Percentiles rank a stretch among this genome's conserved stretches.
Conservation (phyloP, 2,329 filamentous ascomycete species). For the Thielaviopsis ethacetica region DNA sequence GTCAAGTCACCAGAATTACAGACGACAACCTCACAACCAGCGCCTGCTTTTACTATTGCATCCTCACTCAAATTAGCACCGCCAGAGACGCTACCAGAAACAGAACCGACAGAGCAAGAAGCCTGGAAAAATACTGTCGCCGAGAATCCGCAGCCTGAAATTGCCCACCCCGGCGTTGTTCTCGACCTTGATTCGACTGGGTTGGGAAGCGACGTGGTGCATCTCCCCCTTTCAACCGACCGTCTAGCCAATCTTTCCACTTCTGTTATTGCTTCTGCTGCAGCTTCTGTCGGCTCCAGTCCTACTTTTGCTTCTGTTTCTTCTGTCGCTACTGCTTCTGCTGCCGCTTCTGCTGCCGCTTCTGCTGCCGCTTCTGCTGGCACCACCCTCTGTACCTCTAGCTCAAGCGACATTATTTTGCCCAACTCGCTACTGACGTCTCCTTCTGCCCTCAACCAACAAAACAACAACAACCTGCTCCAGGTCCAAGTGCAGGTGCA, state of each 20-base stretch:
- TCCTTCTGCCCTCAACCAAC: background rate
- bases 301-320: background rate
- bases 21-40: background rate
- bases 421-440: background rate
- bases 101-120: background rate
- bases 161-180: background rate
- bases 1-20: background rate
- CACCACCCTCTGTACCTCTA: background rate
- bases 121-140: background rate
- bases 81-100: background rate
- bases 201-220: constrained; percentile 2
- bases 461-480: background rate
- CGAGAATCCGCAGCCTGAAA: background rate
- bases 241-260: background rate
- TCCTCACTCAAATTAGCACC: background rate
- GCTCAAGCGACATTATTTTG: background rate
- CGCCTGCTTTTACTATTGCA: background rate
- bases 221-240: constrained; percentile 4
- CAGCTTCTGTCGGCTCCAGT: background rate
- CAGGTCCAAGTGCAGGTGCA: background rate
- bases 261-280: background rate
- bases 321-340: no score
- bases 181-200: constrained; percentile 1
- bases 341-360: no score
- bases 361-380: background rate